These are phyloP conservation scores for Eucalyptus marginata DNA, from an alignment of 345 rosid genomes.

Conservation along the genomic window DNA sequence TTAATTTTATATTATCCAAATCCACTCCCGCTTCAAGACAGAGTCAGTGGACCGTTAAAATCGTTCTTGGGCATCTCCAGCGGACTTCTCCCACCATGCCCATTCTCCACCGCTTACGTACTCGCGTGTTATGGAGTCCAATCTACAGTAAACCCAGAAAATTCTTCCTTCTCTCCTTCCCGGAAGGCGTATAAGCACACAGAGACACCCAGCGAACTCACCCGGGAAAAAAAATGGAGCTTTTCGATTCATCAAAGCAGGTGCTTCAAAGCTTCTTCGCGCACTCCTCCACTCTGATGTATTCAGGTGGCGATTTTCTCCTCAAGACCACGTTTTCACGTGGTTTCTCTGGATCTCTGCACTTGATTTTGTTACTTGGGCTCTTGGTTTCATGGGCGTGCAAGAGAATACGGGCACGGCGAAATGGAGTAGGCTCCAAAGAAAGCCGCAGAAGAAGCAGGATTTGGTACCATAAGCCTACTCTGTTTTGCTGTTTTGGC, in stretches of 20 bases:
- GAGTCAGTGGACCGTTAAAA: neutral
- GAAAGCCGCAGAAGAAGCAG: neutral
- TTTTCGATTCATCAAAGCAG: neutral
- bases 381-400: neutral
- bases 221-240: neutral
- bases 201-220: neutral
- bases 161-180: neutral
- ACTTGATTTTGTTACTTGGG: neutral
- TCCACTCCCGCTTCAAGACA: neutral
- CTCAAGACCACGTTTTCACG: neutral
- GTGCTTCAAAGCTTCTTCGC: neutral
- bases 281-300: neutral
- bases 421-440: neutral
- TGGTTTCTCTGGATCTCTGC: conserved; percentile 1
- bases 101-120: too few relatives aligned
- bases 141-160: neutral
- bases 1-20: neutral
- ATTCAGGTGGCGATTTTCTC: neutral
- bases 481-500: conserved; percentile 35
- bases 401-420: neutral
- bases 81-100: neutral
- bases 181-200: neutral
- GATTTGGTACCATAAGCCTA: conserved; percentile 16
- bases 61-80: neutral
- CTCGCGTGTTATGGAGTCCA: neutral